These are phyloP conservation scores for Caryocar brasiliense DNA, from an alignment of 441 rosid species.

Conservation along the genomic window DNA sequence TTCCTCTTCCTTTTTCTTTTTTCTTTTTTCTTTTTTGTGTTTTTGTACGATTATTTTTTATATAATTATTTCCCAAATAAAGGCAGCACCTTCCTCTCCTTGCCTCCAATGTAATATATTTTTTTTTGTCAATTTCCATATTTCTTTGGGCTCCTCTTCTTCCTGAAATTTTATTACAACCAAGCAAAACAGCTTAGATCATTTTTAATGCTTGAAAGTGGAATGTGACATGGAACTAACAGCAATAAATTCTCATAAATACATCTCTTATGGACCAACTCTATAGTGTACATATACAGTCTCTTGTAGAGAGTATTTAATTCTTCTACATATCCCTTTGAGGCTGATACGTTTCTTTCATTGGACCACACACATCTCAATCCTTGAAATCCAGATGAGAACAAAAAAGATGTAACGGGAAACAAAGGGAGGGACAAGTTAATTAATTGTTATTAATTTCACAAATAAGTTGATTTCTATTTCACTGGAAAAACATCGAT, in stretches of 20 bases:
- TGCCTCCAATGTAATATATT: no score
- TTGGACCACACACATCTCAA: slow-evolving; percentile 6
- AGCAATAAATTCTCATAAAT: slow-evolving; percentile 44
- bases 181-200: neutral
- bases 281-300: neutral
- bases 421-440: neutral
- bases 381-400: slow-evolving; percentile 1
- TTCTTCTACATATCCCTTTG: neutral
- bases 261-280: slow-evolving; percentile 15
- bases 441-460: neutral
- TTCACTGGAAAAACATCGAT: neutral
- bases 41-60: no score
- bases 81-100: no score
- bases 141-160: no score
- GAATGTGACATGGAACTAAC: slow-evolving; percentile 54
- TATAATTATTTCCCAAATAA: no score
- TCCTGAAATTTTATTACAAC: neutral
- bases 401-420: neutral
- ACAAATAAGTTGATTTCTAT: neutral
- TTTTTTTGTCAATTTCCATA: no score
- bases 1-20: no score
- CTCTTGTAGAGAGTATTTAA: neutral
- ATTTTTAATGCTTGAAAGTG: slow-evolving; percentile 8
- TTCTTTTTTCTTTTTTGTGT: no score
- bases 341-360: neutral